Conservation (phyloP, 129 eudicot species). For the Chrysanthemum makinoi region DNA sequence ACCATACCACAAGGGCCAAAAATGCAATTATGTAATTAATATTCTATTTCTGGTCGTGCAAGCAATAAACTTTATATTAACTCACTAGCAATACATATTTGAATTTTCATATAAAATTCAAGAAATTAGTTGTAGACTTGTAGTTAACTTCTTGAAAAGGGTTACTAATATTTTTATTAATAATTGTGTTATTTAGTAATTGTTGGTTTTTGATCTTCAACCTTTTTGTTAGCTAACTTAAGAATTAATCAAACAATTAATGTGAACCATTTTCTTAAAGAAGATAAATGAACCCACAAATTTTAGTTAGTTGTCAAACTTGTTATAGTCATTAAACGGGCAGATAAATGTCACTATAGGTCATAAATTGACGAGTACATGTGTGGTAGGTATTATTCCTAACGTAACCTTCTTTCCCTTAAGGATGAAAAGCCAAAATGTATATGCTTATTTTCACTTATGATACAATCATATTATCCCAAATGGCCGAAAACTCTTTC, state of each 20-base stretch:
- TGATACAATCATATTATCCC: neutral
- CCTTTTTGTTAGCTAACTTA: too few relatives aligned
- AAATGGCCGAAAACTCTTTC: too few relatives aligned
- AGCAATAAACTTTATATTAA: neutral
- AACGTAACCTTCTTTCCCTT: conserved; percentile 13
- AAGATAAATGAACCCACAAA: too few relatives aligned
- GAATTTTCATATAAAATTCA: neutral
- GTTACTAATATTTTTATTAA: too few relatives aligned
- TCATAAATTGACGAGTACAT: conserved; percentile 5
- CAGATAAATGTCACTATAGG: conserved; percentile 26
- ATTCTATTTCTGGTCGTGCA: conserved; percentile 9
- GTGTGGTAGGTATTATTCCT: conserved; percentile 9
- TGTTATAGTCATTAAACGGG: conserved; percentile 1
- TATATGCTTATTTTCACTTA: neutral
- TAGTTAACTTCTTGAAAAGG: too few relatives aligned
- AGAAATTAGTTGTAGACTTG: too few relatives aligned
- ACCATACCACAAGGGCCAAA: too few relatives aligned
- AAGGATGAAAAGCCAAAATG: conserved; percentile 11
- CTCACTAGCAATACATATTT: neutral
- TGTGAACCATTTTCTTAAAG: too few relatives aligned
- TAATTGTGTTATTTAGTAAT: too few relatives aligned
- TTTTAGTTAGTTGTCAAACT: neutral
- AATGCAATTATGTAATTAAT: neutral
- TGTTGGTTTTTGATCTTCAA: too few relatives aligned
- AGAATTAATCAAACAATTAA: too few relatives aligned